These are phyloP conservation scores for Salvia miltiorrhiza DNA, from an alignment of 257 asterid genomes.

Conservation along the genomic window DNA sequence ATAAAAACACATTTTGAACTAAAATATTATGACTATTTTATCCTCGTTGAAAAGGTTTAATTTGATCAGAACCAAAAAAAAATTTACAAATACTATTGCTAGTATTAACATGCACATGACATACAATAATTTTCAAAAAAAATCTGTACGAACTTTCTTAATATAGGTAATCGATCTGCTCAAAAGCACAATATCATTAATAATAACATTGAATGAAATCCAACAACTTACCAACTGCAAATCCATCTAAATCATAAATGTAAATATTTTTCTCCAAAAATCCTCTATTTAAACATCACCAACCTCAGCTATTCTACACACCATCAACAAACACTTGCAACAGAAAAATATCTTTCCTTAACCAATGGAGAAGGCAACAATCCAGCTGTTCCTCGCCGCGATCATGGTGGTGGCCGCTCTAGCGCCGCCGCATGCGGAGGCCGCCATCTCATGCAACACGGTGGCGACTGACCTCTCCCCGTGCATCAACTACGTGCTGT, in stretches of 20 bases:
- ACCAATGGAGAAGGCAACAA: conserved; percentile 32
- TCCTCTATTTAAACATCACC: conserved; percentile 33
- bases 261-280: neutral
- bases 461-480: conserved; percentile 32
- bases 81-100: neutral
- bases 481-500: conserved; percentile 40
- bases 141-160: conserved; percentile 5
- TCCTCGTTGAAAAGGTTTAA: too few species aligned
- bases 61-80: too few species aligned
- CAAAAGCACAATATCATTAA: conserved; percentile 9
- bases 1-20: too few species aligned
- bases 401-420: conserved; percentile 20
- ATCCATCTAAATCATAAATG: conserved; percentile 16
- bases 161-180: neutral
- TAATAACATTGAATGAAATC: conserved; percentile 29
- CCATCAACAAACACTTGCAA: neutral
- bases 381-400: conserved; percentile 21
- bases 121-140: neutral
- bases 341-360: neutral
- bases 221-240: conserved; percentile 25
- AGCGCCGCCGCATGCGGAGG: conserved; percentile 33
- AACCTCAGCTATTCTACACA: neutral
- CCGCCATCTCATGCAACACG: conserved; percentile 32
- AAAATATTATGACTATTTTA: too few species aligned
- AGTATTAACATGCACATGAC: neutral